Conservation (phyloP, 2,329 filamentous ascomycete genomes). For the Diaporthe sp. region DNA sequence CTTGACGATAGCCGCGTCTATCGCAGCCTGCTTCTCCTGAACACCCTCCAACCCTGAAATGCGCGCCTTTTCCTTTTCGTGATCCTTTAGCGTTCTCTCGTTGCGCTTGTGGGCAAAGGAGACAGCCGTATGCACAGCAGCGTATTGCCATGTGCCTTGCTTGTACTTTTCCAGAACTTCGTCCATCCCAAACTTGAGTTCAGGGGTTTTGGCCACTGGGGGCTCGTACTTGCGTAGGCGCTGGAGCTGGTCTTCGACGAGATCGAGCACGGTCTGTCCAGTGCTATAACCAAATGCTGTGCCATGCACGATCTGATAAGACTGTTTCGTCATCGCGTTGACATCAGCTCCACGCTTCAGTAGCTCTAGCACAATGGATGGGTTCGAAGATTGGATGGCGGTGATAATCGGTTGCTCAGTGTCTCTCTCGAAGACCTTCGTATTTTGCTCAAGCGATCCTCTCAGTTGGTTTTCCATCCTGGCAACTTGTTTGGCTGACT, state of each 20-base stretch:
- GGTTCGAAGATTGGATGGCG: constrained; percentile 66
- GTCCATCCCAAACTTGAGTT: constrained; percentile 53
- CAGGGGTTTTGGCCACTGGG: constrained; percentile 48
- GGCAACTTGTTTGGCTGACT: constrained; percentile 62
- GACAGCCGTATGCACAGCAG: constrained; percentile 60
- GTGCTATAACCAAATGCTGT: constrained; percentile 50
- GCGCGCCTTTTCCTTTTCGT: constrained; percentile 52
- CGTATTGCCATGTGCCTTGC: constrained; percentile 72
- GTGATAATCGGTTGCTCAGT: constrained; percentile 76
- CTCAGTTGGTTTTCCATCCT: constrained; percentile 53
- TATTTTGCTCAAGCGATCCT: constrained; percentile 60
- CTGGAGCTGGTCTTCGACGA: constrained; percentile 67
- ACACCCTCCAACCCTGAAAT: constrained; percentile 49
- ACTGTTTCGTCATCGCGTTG: constrained; percentile 66
- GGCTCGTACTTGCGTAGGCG: constrained; percentile 61
- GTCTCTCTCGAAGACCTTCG: constrained; percentile 59
- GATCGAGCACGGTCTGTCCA: constrained; percentile 70
- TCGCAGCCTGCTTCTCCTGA: constrained; percentile 68
- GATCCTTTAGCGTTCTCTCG: constrained; percentile 50
- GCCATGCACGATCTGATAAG: constrained; percentile 53
- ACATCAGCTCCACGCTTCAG: constrained; percentile 75
- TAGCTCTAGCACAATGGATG: constrained; percentile 67
- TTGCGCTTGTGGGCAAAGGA: constrained; percentile 50
- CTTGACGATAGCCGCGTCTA: constrained; percentile 63
- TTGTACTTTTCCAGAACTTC: constrained; percentile 67